These are phyloP conservation scores for Fusarium pseudocircinatum DNA, from an alignment of 2,329 filamentous ascomycete genomes.

Conservation along the genomic window DNA sequence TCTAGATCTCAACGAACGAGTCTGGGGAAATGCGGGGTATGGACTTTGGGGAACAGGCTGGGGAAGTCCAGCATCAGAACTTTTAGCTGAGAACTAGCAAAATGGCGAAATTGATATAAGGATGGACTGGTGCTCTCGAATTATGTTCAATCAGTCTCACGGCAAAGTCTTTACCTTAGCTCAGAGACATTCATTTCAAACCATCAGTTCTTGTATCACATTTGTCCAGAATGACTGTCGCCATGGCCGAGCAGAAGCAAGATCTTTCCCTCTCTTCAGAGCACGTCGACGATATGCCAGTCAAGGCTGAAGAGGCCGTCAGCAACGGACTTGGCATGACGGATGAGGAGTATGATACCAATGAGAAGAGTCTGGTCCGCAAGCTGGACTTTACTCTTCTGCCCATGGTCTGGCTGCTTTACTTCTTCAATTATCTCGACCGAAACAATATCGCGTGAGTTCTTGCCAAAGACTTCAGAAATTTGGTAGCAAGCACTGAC, in stretches of 20 bases:
- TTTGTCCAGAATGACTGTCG: neutral
- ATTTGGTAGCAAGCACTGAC: too few species aligned
- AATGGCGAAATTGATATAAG: neutral
- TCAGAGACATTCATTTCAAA: neutral
- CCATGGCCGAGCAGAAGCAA: neutral
- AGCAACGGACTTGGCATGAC: neutral
- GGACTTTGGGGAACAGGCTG: neutral
- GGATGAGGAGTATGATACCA: neutral
- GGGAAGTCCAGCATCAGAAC: neutral
- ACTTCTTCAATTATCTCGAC: slow-evolving; percentile 40
- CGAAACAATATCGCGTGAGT: slow-evolving; percentile 38
- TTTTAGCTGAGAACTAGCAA: neutral
- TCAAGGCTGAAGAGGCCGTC: neutral
- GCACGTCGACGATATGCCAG: neutral
- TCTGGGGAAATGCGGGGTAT: neutral
- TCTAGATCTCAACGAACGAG: neutral
- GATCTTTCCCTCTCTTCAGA: neutral
- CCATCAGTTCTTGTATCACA: neutral
- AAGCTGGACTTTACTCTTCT: slow-evolving; percentile 41
- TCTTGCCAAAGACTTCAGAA: rapidly evolving
- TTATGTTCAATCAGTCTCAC: too few species aligned
- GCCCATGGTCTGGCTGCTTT: slow-evolving; percentile 38
- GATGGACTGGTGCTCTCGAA: neutral
- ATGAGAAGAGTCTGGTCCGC: slow-evolving; percentile 34
- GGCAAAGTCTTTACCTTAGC: neutral